Base-by-base conservation (phyloP, 148 eudicot genomes). In the Fallopia convolvulus region DNA sequence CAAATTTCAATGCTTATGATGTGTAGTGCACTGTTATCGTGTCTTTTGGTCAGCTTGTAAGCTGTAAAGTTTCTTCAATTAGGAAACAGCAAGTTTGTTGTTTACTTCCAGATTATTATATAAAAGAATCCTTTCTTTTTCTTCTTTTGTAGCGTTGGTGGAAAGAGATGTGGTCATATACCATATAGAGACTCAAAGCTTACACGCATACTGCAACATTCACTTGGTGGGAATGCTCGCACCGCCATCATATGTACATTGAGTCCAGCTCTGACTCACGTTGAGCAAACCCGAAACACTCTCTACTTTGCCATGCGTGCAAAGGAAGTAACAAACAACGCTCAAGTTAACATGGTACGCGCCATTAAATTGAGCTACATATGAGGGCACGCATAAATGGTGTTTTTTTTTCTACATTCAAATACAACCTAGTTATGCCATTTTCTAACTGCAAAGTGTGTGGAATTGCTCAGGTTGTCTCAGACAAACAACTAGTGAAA, bases 151-250 rank as follows among this genome's bases (percentile, higher is more conserved):
- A 92, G 97, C 77, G 85, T 88, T 78, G 97, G 97, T 70, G 97
- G 91, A 58, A 93, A 89, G 83, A 85, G 97, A 83, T 81, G 89
- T 65, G 94, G 99, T 40, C 94, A 91, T 76, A 90, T 95, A 81
- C 97, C 99, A 20, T 95, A 92, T 77, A 74, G 97, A 79, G 99
- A 93, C 82, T 95, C 97, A 20, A 95, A 95, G 86, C 90, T 95
- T 55, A 95, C 99, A 17, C 87, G 97, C 33, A 95, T 95, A 76
- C 80, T 95, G 76, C 99, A 91, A 83, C 97, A 89, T 79, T 95
- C 99, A 30, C 91, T 92, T 70, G 99, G 97, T 76, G 99, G 99
- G 23, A 95, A 95, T 90, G 99, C 99, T 6, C 90, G 99, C 4
- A 95, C 99, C 60, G 97, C 99, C 74, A 93, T 95, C 72, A 90